Evolutionary conservation across 2,329 filamentous ascomycete species (phyloP).

Genomic region (Corynespora cassiicola): DNA sequence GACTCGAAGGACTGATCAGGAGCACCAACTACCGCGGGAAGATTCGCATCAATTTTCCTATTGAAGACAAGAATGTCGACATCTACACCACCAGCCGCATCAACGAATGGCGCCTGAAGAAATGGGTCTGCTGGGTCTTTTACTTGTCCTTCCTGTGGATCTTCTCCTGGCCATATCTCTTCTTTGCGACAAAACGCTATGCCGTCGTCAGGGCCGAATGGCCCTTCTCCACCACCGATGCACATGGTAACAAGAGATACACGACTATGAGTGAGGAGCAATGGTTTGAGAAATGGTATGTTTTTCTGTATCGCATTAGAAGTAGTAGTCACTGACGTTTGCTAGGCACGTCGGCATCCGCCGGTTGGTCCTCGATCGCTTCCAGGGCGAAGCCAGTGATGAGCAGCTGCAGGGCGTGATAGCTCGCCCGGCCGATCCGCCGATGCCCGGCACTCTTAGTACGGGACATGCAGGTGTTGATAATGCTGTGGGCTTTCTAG

Average conservation of each 20-base stretch:
- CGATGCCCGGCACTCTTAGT: constrained; percentile 33
- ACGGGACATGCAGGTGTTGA: constrained; percentile 40
- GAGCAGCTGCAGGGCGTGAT: constrained; percentile 37
- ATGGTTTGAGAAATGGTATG: constrained; percentile 70
- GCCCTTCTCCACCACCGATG: constrained; percentile 56
- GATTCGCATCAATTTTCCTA: constrained; percentile 65
- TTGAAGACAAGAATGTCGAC: constrained; percentile 63
- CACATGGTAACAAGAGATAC: constrained; percentile 53
- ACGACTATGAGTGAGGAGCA: constrained; percentile 58
- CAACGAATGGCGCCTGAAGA: constrained; percentile 70
- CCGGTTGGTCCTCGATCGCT: constrained; percentile 64
- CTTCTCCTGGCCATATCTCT: constrained; percentile 73
- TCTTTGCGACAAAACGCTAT: constrained; percentile 71
- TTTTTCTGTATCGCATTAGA: no score
- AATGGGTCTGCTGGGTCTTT: constrained; percentile 70
- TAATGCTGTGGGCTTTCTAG: constrained; percentile 37
- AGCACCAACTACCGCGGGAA: constrained; percentile 72
- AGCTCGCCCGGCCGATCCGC: constrained; percentile 53
- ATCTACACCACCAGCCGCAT: constrained; percentile 68
- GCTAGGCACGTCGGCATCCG: constrained; percentile 66
- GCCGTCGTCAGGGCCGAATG: constrained; percentile 69
- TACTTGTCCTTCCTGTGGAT: constrained; percentile 72
- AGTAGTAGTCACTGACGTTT: no score
- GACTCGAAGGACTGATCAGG: constrained; percentile 64
- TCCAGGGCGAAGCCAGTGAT: constrained; percentile 63